Base-by-base conservation (phyloP, 768 basidiomycete species). In the Amylocystis lapponica region DNA sequence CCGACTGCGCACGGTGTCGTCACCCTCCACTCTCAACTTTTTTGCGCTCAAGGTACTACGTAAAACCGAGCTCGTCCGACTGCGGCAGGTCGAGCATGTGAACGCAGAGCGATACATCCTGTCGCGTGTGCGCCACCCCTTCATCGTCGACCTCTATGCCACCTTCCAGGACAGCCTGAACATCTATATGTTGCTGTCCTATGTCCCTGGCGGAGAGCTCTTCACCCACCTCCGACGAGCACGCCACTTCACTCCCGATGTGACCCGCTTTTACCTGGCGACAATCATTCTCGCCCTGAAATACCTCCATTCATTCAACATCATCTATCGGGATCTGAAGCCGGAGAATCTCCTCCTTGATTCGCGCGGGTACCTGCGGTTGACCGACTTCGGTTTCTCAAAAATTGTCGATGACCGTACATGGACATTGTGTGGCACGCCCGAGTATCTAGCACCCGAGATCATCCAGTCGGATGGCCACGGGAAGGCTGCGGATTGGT, bases 401-500 rank as follows among this genome's bases (percentile, higher is more conserved):
- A 98, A 98, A 65, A 82, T 93, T 43, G 93, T 98, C 31, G 90
- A 94, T 51, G 95, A 97, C 62, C 86, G 94, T 62, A 98, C 96
- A 5, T 98, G 89, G 83, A 99, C 96, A 6, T 74, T 99, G 25
- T 99, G 96, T 56, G 91, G 91, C 27, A 95, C 91, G 9, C 91
- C 92, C 16, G 91, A 94, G 66, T 98, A 99, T 60, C 81, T 99
- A 27, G 95, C 96, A 3, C 96, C 96, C 16, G 96, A 99, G 66
- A 96, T 99, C 45, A 96, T 99, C 45, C 86, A 95, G 57, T 92
- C 90, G 5, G 93, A 95, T 49, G 96, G 96, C 10, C 96, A 99
- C 64, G 93, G 93, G 10, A 95, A 96, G 63, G 93, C 94, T 8
- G 94, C 93, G 5, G 95, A 99, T 61, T 99, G 93, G 93, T 99